Evolutionary conservation across 1,139 yeast species (phyloP), one percentile per base, ranked within the genome.

Genomic region (Lodderomyces pseudojiufengensis): DNA sequence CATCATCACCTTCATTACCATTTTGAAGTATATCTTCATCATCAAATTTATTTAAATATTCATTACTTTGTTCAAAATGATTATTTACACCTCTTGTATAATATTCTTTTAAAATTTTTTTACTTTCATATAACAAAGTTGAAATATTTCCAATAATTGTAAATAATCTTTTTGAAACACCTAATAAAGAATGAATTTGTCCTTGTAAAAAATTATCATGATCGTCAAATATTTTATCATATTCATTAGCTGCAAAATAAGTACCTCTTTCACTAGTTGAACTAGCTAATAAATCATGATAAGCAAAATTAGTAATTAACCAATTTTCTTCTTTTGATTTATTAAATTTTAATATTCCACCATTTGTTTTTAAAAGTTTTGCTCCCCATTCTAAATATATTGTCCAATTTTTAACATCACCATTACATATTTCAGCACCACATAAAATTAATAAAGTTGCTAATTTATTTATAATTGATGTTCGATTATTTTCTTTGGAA

Each of bases 231-330:
- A 78, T 67, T 25, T 62, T 57, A 34, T 80, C 78, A 55, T 84
- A 84, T 30, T 76, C 78, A 11, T 63, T 61, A 16, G 72, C 59
- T 0, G 78, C 70, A 51, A 80, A 80, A 49, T 76, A 78, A 0
- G 82, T 70, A 1, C 79, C 79, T 33, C 80, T 53, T 37, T 75
- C 77, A 34, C 72, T 63, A 24, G 70, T 67, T 10, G 84, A 75
- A 36, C 80, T 72, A 1, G 92, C 79, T 44, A 83, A 63, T 27
- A 85, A 71, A 51, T 84, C 95, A 54, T 85, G 95, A 52, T 84
- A 85, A 1, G 88, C 87, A 59, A 82, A 85, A 55, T 81, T 84
- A n/a, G 87, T 76, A 18, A 83, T 77, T 38, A 85, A 64, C 84
- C 92, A 85, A 43, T 80, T 78, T 43, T 77, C 77, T 41, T 75